A percentile compares a stretch with the other conserved stretches of the same genome.
These are phyloP conservation scores for Termitomyces sp. DNA, from an alignment of 768 basidiomycete genomes.

Conservation along the genomic window DNA sequence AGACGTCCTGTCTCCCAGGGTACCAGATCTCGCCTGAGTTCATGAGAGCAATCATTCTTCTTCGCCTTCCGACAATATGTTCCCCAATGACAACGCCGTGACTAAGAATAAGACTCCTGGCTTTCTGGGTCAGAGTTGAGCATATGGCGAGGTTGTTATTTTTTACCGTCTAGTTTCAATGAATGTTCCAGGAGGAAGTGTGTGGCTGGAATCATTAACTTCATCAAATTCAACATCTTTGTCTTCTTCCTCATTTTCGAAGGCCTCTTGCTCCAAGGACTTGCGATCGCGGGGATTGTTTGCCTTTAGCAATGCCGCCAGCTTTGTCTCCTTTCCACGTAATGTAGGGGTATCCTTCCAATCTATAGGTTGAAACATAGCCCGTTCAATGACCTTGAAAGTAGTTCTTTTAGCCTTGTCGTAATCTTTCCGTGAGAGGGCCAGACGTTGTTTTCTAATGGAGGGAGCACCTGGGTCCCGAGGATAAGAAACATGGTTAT, in stretches of 20 bases:
- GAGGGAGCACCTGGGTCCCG: not conserved
- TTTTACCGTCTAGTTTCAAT: constrained; percentile 50
- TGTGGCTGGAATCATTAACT: constrained; percentile 13
- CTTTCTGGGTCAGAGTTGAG: not conserved
- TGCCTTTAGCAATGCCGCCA: constrained; percentile 16
- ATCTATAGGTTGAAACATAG: constrained; percentile 22
- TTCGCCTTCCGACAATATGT: constrained; percentile 12
- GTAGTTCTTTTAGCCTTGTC: constrained; percentile 17
- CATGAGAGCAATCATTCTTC: constrained; percentile 24
- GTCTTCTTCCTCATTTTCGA: constrained; percentile 5
- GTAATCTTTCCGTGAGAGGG: constrained; percentile 6
- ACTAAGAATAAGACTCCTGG: constrained; percentile 27
- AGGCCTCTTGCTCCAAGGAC: constrained; percentile 16
- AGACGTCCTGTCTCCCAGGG: constrained; percentile 49
- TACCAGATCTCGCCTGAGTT: constrained; percentile 53
- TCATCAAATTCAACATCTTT: constrained; percentile 4
- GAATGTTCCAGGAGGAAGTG: constrained; percentile 42
- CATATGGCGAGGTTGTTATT: constrained; percentile 8
- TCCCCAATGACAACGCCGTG: constrained; percentile 37
- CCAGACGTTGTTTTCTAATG: not conserved
- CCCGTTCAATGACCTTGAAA: constrained; percentile 30
- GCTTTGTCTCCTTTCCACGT: constrained; percentile 37
- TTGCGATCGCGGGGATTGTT: constrained; percentile 2
- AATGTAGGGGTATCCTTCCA: constrained; percentile 34
- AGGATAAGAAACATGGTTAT: not conserved